Evolutionary conservation across 2,329 filamentous ascomycete species (phyloP), one percentile per base, ranked within the genome.

Genomic region (Mariannaea sp.): DNA sequence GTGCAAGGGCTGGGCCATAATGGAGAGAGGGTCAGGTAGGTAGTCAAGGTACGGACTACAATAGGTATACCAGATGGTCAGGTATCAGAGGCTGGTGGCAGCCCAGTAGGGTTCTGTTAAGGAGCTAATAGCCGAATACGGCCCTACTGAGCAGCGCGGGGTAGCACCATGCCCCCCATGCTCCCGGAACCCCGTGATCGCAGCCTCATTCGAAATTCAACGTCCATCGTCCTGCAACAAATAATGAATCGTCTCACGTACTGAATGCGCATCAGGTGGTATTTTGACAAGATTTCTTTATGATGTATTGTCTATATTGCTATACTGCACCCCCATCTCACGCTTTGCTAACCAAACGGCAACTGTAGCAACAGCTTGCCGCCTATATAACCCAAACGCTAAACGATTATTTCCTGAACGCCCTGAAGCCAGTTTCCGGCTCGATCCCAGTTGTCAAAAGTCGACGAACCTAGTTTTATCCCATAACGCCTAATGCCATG

Each of bases 401-500:
- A 46, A 53, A 51, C 42, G 14, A 65, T 58, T 44, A 49, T 59
- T 50, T 49, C 55, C 41, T 58, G 36, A 52, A n/a, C 56, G 42
- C 40, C 44, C 43, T 5, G 20, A 33, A 56, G 35, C 19, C 48
- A 36, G 36, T 20, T 41, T 36, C 45, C 39, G 30, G 42, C 44
- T 50, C 40, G 55, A 53, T 55, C 39, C 45, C 33, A 27, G 56
- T 36, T 47, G 24, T 41, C 46, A 47, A 38, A 47, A 38, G 39
- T 49, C 58, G 44, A 57, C 52, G 30, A 32, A 22, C 52, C 58
- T 57, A n/a, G 53, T 54, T 57, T 57, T 55, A 56, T 45, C 51
- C 65, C 48, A 40, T 41, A 67, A 67, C 65, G 65, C 65, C 65
- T 47, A 47, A 46, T 60, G 49, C 49, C 64, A 67, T 67, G 65